A percentile compares a stretch with the other conserved stretches of the same genome.
phyloP scores from a whole-genome alignment of 345 rosid species.

The Rhodomyrtus tomentosa region DNA sequence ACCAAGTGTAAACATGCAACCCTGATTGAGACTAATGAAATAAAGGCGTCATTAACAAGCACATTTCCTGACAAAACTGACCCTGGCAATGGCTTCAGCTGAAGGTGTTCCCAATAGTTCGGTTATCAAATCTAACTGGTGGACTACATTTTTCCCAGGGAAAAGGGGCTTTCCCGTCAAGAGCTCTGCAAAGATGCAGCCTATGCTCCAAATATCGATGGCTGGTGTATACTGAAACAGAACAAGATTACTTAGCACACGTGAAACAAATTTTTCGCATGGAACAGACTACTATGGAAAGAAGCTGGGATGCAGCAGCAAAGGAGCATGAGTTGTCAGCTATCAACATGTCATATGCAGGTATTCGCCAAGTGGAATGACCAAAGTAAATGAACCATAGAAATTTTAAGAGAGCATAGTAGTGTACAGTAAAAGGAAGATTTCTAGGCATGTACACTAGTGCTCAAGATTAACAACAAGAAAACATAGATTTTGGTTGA shows the following conservation, averaged over 20 bases:
- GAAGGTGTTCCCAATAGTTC: constrained; percentile 93
- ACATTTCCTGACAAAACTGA: constrained; percentile 13
- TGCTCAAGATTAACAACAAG: not conserved
- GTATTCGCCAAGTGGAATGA: not conserved
- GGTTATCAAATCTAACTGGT: constrained; percentile 92
- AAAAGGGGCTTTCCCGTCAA: constrained; percentile 91
- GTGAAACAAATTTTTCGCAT: not conserved
- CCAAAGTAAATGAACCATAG: not conserved
- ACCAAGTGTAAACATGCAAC: not conserved
- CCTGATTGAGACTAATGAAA: not conserved
- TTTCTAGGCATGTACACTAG: not conserved
- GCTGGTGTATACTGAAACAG: constrained; percentile 86
- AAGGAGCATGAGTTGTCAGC: not conserved
- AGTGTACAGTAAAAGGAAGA: not conserved
- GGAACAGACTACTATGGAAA: not conserved
- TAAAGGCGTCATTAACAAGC: not conserved
- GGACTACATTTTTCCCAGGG: constrained; percentile 96
- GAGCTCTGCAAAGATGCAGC: constrained; percentile 95
- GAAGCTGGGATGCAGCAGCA: not conserved
- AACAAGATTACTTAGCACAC: not conserved
- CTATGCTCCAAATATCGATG: constrained; percentile 94
- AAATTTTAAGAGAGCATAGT: not conserved
- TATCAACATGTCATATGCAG: not conserved
- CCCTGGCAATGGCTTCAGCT: constrained; percentile 89
- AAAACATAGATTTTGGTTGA: not conserved